These are phyloP conservation scores for Aspergillus versicolor DNA, from an alignment of 2,329 filamentous ascomycete genomes.

Conservation along the genomic window DNA sequence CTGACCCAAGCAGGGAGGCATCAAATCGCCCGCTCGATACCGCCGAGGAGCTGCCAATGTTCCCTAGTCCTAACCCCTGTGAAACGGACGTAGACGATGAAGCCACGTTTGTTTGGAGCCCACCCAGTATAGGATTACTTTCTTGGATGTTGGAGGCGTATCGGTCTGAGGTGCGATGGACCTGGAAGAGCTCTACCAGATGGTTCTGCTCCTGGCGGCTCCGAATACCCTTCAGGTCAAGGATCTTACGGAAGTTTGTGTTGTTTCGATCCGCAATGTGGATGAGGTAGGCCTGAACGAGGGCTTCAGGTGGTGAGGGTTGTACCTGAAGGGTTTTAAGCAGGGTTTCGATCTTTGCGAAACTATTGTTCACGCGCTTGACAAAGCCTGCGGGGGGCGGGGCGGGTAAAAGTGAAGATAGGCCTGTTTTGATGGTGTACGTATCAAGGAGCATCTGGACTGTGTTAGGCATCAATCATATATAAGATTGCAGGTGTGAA, in stretches of 20 bases:
- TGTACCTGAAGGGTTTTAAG: conserved; percentile 97
- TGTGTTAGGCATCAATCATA: conserved; percentile 5
- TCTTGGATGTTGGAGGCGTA: conserved; percentile 67
- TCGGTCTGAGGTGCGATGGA: conserved; percentile 67
- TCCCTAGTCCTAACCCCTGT: conserved; percentile 48
- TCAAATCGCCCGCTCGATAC: conserved; percentile 65
- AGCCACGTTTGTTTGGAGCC: conserved; percentile 48
- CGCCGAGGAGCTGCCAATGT: conserved; percentile 37
- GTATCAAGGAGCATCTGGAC: conserved; percentile 88
- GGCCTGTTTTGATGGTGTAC: conserved; percentile 61
- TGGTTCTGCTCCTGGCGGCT: conserved; percentile 75
- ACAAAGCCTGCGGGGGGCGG: conserved; percentile 67
- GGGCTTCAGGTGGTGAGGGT: conserved; percentile 82
- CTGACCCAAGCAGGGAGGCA: conserved; percentile 77
- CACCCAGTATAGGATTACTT: conserved; percentile 68
- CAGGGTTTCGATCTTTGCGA: conserved; percentile 84
- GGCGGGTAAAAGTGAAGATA: conserved; percentile 53
- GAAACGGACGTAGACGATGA: conserved; percentile 40
- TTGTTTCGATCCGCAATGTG: conserved; percentile 94
- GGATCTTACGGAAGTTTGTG: conserved; percentile 91
- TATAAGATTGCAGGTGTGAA: background rate
- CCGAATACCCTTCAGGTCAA: conserved; percentile 90
- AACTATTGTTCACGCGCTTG: conserved; percentile 80
- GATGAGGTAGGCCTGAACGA: conserved; percentile 96
- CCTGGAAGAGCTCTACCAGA: conserved; percentile 86